Evolutionary conservation across 768 basidiomycete species (phyloP), one percentile per base, ranked within the genome.

Genomic region (Pleurotus salmoneostramineus): DNA sequence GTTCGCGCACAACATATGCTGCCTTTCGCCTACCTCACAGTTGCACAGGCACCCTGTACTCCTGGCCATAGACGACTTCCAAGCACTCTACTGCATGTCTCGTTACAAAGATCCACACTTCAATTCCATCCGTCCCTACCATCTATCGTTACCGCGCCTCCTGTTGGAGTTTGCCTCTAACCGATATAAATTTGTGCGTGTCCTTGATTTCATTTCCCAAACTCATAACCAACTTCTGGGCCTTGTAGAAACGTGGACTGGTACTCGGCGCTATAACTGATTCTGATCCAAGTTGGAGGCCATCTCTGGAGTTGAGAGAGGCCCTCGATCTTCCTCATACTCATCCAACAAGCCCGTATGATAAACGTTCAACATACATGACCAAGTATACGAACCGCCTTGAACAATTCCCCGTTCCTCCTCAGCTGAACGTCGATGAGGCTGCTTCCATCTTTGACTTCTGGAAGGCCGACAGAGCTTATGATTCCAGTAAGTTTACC

Each of bases 1-100:
- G 5, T 2, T 56, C 15, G 3, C 15, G 27, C 1, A 31, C 15
- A 12, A 48, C 56, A 54, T 15, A 62, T 32, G 14, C 11, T 12
- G 31, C 10, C 48, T 6, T 5, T 11, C 4, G 27, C 48, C 5
- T 27, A 34, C 33, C 8, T 8, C 45, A 27, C 10, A 40, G 27
- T 17, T 55, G 2, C 51, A 7, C 58, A 94, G 92, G 45, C 74
- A 78, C 64, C 93, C 93, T 0, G 88, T 96, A 2, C 68, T 97
- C 5, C 73, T 95, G 33, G 94, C 93, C 0, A 76, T 95, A 1
- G 95, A 97, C 62, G 94, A 96, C 63, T 84, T 92, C 68, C 95
- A 96, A 68, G 80, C 91, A 0, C 70, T 97, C 27, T 93, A 91
- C 65, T 76, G 81, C 66, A 72, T 76, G 47, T 83, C 88, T 0